Conservation (phyloP, 2,329 filamentous ascomycete genomes). For the Colletotrichum musicola region DNA sequence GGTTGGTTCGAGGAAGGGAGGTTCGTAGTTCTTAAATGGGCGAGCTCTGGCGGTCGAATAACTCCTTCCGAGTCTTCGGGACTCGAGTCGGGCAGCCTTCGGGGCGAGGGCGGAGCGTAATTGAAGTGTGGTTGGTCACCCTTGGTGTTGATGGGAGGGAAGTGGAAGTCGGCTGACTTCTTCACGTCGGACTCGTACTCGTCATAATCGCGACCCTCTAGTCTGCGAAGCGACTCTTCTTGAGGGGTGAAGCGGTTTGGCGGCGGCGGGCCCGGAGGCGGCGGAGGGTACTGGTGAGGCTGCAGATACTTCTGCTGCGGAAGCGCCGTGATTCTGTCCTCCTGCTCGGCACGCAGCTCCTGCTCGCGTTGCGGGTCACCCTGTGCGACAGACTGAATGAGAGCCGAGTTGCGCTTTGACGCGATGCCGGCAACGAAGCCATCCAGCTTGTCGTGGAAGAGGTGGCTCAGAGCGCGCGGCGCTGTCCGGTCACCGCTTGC, state of each 20-base stretch:
- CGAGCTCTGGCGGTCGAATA: constrained; percentile 65
- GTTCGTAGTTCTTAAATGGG: constrained; percentile 66
- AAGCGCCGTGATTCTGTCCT: constrained; percentile 86
- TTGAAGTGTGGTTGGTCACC: constrained; percentile 70
- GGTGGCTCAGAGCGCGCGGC: constrained; percentile 76
- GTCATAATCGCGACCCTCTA: constrained; percentile 63
- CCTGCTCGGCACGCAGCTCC: constrained; percentile 83
- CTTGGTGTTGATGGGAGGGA: constrained; percentile 64
- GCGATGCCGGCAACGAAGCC: constrained; percentile 89
- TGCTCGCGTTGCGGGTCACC: constrained; percentile 84
- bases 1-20: constrained; percentile 48
- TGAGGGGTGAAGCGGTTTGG: constrained; percentile 49
- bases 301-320: constrained; percentile 77
- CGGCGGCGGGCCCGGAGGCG: constrained; percentile 47
- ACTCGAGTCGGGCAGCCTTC: constrained; percentile 43
- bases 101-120: constrained; percentile 61
- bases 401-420: constrained; percentile 85
- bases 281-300: constrained; percentile 56
- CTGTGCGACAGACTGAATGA: constrained; percentile 84
- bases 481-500: constrained; percentile 57
- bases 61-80: constrained; percentile 44
- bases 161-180: constrained; percentile 64
- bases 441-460: constrained; percentile 88
- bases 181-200: constrained; percentile 55
- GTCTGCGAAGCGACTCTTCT: constrained; percentile 62